phyloP scores from a whole-genome alignment of 345 rosid genomes.

The Rubroshorea leprosula region DNA sequence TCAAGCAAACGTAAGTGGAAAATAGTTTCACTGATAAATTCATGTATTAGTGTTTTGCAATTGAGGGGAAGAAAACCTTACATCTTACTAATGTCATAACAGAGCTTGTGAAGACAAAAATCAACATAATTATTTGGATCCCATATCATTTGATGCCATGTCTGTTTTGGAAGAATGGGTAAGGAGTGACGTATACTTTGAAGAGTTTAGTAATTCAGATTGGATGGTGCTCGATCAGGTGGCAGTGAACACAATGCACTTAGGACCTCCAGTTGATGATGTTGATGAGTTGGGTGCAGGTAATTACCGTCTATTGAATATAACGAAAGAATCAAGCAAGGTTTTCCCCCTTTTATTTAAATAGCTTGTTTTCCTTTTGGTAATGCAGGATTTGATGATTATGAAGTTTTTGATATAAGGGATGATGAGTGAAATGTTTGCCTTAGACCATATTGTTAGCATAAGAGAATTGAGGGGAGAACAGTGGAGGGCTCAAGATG shows the following conservation, averaged over 20 bases:
- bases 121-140: slow-evolving; percentile 38
- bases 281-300: slow-evolving; percentile 61
- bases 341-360: background rate
- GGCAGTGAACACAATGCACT: slow-evolving; percentile 30
- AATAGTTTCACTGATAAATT: background rate
- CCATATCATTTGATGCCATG: slow-evolving; percentile 41
- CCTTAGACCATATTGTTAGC: too few species aligned
- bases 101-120: slow-evolving; percentile 33
- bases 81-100: slow-evolving; percentile 12
- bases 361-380: background rate
- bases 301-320: slow-evolving; percentile 23
- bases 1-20: slow-evolving; percentile 51
- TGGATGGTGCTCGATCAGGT: slow-evolving; percentile 64
- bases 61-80: slow-evolving; percentile 5
- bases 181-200: slow-evolving; percentile 39
- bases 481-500: too few species aligned
- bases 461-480: too few species aligned
- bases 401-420: slow-evolving; percentile 57
- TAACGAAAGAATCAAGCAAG: slow-evolving; percentile 1
- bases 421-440: slow-evolving; percentile 34
- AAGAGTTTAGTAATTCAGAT: slow-evolving; percentile 48
- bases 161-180: slow-evolving; percentile 74
- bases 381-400: slow-evolving; percentile 73
- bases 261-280: slow-evolving; percentile 45
- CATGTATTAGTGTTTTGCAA: background rate